Conservation (phyloP, 192 early-diverging fungal species). For the Rhizophlyctis rosea region DNA sequence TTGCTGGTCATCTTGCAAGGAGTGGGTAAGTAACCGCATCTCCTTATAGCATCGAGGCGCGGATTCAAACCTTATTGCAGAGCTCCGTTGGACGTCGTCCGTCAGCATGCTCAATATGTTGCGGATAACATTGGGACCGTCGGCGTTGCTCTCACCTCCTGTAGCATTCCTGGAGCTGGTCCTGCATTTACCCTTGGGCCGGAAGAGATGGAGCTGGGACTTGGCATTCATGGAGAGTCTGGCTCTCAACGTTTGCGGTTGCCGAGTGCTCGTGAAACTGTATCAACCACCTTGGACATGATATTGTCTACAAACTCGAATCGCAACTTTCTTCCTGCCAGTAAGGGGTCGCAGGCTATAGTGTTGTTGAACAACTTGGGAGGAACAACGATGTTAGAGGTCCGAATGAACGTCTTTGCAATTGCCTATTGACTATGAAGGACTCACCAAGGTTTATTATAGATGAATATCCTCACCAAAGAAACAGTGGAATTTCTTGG, state of each 20-base stretch:
- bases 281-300: slow-evolving; percentile 35
- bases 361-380: slow-evolving; percentile 86
- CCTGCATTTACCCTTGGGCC: slow-evolving; percentile 51
- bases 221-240: slow-evolving; percentile 83
- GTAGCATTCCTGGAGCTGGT: slow-evolving; percentile 67
- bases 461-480: slow-evolving; percentile 50
- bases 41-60: too few species aligned
- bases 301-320: slow-evolving; percentile 54
- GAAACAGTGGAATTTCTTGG: slow-evolving; percentile 56
- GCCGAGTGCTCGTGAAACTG: slow-evolving; percentile 46
- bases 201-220: slow-evolving; percentile 65
- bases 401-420: slow-evolving; percentile 45
- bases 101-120: slow-evolving; percentile 52
- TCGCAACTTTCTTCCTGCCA: slow-evolving; percentile 22
- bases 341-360: slow-evolving; percentile 40
- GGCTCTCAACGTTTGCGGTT: slow-evolving; percentile 46
- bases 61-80: too few species aligned
- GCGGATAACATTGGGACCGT: slow-evolving; percentile 70
- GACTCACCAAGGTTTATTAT: neutral
- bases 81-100: slow-evolving; percentile 52
- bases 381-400: slow-evolving; percentile 67
- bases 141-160: slow-evolving; percentile 71
- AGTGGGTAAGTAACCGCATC: slow-evolving; percentile 41
- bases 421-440: neutral
- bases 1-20: slow-evolving; percentile 70